Conservation (phyloP, 306 rosid species). For the Acacia crassicarpa region DNA sequence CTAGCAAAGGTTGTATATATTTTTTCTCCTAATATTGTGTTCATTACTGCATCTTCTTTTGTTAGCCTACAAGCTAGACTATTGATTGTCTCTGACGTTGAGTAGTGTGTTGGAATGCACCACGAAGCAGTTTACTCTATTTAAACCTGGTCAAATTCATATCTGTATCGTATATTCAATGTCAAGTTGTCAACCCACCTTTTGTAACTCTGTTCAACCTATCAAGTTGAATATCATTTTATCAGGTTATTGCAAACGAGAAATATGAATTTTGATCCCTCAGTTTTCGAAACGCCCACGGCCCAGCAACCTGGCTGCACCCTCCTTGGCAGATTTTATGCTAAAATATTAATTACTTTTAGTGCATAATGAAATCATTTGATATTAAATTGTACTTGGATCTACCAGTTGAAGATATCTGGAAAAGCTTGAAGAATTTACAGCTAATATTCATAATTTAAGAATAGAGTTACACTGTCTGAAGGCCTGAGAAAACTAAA, state of each 20-base stretch:
- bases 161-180: neutral
- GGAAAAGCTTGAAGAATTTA: neutral
- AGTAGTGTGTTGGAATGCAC: neutral
- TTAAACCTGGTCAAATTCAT: conserved; percentile 14
- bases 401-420: neutral
- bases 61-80: conserved; percentile 3
- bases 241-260: neutral
- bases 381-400: conserved; percentile 9
- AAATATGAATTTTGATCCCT: neutral
- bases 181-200: conserved; percentile 1
- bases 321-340: conserved; percentile 2
- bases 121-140: conserved; percentile 1
- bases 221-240: neutral
- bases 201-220: neutral
- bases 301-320: conserved; percentile 19
- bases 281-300: neutral
- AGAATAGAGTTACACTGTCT: neutral
- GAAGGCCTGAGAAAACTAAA: neutral
- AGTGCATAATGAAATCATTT: conserved; percentile 6
- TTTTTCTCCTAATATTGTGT: neutral
- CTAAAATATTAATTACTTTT: neutral
- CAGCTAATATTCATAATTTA: neutral
- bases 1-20: conserved; percentile 39
- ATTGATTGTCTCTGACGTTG: neutral
- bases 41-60: conserved; percentile 7